A percentile compares a stretch with the other conserved stretches of the same genome.
Conservation (phyloP, 164 flowering plant species). For the Berberis thunbergii region DNA sequence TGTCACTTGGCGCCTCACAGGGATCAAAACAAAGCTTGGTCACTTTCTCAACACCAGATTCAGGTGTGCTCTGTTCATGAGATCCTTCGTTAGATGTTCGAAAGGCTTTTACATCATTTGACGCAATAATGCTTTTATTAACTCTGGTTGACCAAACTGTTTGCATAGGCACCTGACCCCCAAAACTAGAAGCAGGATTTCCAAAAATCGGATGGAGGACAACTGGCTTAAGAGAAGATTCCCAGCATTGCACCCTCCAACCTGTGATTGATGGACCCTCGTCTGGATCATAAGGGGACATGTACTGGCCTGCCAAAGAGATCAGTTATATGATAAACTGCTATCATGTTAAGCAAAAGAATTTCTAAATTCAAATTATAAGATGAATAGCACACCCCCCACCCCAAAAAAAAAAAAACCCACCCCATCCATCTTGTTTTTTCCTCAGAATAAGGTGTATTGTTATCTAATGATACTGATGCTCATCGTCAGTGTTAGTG, state of each 20-base stretch:
- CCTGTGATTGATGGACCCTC: slow-evolving; percentile 98
- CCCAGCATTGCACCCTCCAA: slow-evolving; percentile 99
- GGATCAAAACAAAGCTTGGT: slow-evolving; percentile 77
- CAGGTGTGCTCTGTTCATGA: slow-evolving; percentile 37
- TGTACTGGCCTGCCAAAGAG: slow-evolving; percentile 81
- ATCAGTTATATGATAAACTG: too few relatives aligned
- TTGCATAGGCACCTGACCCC: slow-evolving; percentile 94
- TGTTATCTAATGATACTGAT: too few relatives aligned
- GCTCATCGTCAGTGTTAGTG: too few relatives aligned
- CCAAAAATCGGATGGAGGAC: slow-evolving; percentile 97
- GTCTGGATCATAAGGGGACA: slow-evolving; percentile 99
- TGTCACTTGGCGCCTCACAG: slow-evolving; percentile 91
- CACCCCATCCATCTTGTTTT: too few relatives aligned
- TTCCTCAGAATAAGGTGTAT: too few relatives aligned
- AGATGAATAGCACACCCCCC: too few relatives aligned
- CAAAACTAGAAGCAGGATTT: slow-evolving; percentile 76
- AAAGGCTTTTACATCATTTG: slow-evolving; percentile 43
- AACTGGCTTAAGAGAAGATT: slow-evolving; percentile 91
- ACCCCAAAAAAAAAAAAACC: too few relatives aligned
- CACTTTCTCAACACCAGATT: slow-evolving; percentile 36
- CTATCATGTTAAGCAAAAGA: too few relatives aligned
- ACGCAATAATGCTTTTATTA: slow-evolving; percentile 72
- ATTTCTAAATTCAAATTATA: too few relatives aligned
- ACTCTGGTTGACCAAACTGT: slow-evolving; percentile 95
- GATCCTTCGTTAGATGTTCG: slow-evolving; percentile 34